Percentiles rank a stretch among this genome's conserved stretches.
These are phyloP conservation scores for Emmonsia crescens DNA, from an alignment of 2,329 filamentous ascomycete genomes.

Conservation along the genomic window DNA sequence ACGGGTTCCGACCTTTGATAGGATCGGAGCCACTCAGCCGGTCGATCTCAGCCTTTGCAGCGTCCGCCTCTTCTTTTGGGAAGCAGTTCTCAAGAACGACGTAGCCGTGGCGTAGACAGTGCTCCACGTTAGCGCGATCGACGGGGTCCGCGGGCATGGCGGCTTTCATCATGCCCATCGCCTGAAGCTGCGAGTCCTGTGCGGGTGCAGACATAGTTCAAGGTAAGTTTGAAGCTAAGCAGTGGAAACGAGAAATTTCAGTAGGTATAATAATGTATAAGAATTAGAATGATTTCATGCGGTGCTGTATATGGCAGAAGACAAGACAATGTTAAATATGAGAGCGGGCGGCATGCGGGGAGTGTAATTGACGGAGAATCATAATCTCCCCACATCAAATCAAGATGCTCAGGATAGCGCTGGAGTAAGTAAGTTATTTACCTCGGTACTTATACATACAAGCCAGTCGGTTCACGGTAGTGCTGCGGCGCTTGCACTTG, in stretches of 20 bases:
- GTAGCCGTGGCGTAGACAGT: slow-evolving; percentile 27
- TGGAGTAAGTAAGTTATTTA: too few species aligned
- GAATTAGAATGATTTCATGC: not conserved
- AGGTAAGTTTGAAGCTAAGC: not conserved
- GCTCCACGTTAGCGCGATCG: slow-evolving; percentile 19
- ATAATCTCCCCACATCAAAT: too few species aligned
- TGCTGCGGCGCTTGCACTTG: too few species aligned
- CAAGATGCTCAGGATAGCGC: too few species aligned
- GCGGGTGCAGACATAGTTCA: not conserved
- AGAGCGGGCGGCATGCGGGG: not conserved
- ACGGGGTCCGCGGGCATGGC: slow-evolving; percentile 9
- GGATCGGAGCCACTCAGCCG: slow-evolving; percentile 22
- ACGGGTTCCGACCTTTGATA: slow-evolving; percentile 24
- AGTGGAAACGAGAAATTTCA: not conserved
- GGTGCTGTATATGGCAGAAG: not conserved
- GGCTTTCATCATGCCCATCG: not conserved
- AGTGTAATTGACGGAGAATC: too few species aligned
- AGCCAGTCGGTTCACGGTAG: too few species aligned
- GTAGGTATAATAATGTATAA: not conserved
- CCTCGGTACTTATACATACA: too few species aligned
- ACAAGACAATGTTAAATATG: not conserved
- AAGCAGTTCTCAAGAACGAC: slow-evolving; percentile 26
- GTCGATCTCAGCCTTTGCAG: slow-evolving; percentile 21
- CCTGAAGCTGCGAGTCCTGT: not conserved
- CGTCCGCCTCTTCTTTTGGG: slow-evolving; percentile 22